phyloP scores from a whole-genome alignment of 1,284 basidiomycete species.

The Ganoderma resinaceum region DNA sequence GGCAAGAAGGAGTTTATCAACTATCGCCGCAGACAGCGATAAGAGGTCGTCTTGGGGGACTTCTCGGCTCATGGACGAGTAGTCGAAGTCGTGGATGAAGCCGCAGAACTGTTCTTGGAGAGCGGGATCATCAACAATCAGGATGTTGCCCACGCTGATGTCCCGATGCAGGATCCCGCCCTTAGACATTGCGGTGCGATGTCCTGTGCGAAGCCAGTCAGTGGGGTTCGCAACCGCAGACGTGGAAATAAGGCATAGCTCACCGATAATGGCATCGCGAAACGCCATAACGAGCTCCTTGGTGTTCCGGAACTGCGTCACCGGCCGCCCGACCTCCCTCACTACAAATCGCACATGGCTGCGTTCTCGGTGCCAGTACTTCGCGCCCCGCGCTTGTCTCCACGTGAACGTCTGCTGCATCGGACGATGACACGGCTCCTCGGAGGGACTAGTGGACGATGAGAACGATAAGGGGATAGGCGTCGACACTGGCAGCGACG shows the following conservation, averaged over 20 bases:
- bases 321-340: conserved; percentile 19
- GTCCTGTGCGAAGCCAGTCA: not conserved
- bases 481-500: not conserved
- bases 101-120: not conserved
- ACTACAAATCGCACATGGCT: conserved; percentile 30
- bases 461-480: not conserved
- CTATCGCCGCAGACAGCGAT: not conserved
- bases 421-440: not conserved
- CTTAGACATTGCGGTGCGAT: not conserved
- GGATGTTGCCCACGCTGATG: conserved; percentile 13
- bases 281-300: conserved; percentile 18
- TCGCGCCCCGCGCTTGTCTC: not conserved
- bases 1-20: not conserved
- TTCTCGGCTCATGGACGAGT: conserved; percentile 1
- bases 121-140: conserved; percentile 3
- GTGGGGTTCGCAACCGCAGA: not conserved
- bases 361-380: conserved; percentile 17
- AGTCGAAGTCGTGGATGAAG: conserved; percentile 22
- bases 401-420: conserved; percentile 22
- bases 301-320: conserved; percentile 21
- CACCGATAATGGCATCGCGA: conserved; percentile 26
- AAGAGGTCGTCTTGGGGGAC: not conserved
- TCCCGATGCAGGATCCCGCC: conserved; percentile 17
- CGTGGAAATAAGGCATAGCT: not conserved
- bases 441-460: not conserved